Conservation (phyloP, 73 alveolate genomes). For the Tetrahymena thermophila region DNA sequence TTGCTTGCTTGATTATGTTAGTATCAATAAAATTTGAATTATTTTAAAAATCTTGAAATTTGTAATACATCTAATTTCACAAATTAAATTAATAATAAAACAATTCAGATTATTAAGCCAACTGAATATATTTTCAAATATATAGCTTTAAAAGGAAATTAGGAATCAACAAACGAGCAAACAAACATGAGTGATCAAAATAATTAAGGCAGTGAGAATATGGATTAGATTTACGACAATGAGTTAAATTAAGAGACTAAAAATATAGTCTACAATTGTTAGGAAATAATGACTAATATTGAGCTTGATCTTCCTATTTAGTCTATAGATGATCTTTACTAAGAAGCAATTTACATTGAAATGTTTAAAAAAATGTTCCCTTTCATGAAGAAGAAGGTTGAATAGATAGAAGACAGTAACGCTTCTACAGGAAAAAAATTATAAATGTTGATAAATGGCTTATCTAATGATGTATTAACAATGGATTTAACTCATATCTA, state of each 20-base stretch:
- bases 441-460: slow-evolving; percentile 20
- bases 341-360: slow-evolving; percentile 15
- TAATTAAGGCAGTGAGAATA: background rate
- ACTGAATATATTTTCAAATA: background rate
- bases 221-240: background rate
- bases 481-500: slow-evolving; percentile 40
- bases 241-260: background rate
- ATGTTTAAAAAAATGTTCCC: slow-evolving; percentile 43
- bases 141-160: background rate
- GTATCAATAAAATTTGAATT: background rate
- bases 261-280: background rate
- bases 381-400: slow-evolving; percentile 6
- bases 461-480: slow-evolving; percentile 32
- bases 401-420: slow-evolving; percentile 4
- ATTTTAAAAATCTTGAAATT: background rate
- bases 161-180: background rate
- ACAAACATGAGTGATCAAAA: background rate
- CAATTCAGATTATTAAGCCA: background rate
- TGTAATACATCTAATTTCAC: background rate
- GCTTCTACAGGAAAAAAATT: slow-evolving; percentile 29
- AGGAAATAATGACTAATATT: background rate
- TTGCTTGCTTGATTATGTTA: background rate
- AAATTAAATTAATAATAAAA: background rate
- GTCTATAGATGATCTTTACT: background rate
- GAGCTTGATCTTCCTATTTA: background rate